Base-by-base conservation (phyloP, 148 eudicot genomes). In the Chenopodium quinoa region DNA sequence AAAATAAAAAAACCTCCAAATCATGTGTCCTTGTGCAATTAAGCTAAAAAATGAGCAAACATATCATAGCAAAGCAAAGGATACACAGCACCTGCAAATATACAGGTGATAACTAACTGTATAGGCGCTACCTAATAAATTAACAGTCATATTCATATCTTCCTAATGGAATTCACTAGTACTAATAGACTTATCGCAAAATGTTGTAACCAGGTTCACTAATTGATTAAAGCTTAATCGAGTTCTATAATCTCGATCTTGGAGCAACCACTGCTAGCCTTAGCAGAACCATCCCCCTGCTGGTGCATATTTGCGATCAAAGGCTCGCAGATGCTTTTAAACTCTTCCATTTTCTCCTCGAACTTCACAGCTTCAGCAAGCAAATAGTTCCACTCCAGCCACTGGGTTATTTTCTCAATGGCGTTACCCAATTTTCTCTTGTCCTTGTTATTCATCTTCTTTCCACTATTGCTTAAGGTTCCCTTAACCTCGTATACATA, bases 331-430 rank as follows among this genome's bases (percentile, higher is more conserved):
- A 32, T 29, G 44, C 44, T 40, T 40, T 40, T 40, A 40, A 40
- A 40, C 44, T 40, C 7, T 40, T 40, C 44, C 5, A 69, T 34
- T 69, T 69, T 69, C 73, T 69, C 73, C 23, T 69, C 73, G 7
- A 69, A 69, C 48, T 32, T 69, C 3, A 4, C 44, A 1, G 71
- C 19, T 12, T 68, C 37, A 31, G 71, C 40, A 29, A 68, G 71
- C 71, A 68, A 7, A 19, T 68, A 19, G 71, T 68, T 68, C 71
- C 71, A 68, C 40, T 68, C 40, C 29, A 68, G 71, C 71, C 71
- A 68, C 71, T 14, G 71, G 44, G 71, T 13, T 68, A 31, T 68
- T 14, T 68, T 37, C 71, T 68, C 40, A 68, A 68, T 68, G 0
- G 20, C 71, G 29, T 68, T 19, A 5, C 9, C 40, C 22, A 31